These are phyloP conservation scores for Candida vartiovaarae DNA, from an alignment of 805 yeast genomes.

Conservation along the genomic window DNA sequence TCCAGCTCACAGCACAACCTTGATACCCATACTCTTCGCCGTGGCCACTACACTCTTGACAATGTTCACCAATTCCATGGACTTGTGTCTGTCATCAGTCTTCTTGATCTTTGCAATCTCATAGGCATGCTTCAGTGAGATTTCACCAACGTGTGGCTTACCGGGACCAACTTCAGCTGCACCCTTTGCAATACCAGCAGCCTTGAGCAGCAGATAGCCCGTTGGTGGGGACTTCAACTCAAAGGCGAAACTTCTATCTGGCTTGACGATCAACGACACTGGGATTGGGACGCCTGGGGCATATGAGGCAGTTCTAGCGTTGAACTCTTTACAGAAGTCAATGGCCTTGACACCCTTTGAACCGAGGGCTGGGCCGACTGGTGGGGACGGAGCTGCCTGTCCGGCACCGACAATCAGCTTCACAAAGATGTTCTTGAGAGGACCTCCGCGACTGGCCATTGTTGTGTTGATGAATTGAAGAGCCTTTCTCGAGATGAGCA, in stretches of 20 bases:
- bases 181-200: constrained; percentile 78
- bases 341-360: constrained; percentile 98
- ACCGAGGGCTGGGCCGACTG: constrained; percentile 98
- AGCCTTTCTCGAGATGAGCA: too few species aligned
- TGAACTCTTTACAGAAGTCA: constrained; percentile 96
- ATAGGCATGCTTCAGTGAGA: constrained; percentile 81
- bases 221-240: constrained; percentile 91
- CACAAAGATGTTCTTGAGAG: constrained; percentile 45
- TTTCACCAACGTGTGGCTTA: constrained; percentile 52
- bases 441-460: constrained; percentile 24
- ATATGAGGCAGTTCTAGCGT: constrained; percentile 88
- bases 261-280: constrained; percentile 72
- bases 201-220: constrained; percentile 74
- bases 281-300: constrained; percentile 89
- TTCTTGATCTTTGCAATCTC: constrained; percentile 93
- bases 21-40: constrained; percentile 85
- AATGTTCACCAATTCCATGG: constrained; percentile 63
- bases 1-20: constrained; percentile 52
- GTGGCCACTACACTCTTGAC: constrained; percentile 80
- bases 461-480: neutral
- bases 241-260: constrained; percentile 86
- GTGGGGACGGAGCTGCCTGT: constrained; percentile 97
- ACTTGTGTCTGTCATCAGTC: constrained; percentile 72
- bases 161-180: constrained; percentile 51
- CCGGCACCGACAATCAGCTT: constrained; percentile 95